These are phyloP conservation scores for Neopestalotiopsis sp. DNA, from an alignment of 2,329 filamentous ascomycete genomes.

Conservation along the genomic window DNA sequence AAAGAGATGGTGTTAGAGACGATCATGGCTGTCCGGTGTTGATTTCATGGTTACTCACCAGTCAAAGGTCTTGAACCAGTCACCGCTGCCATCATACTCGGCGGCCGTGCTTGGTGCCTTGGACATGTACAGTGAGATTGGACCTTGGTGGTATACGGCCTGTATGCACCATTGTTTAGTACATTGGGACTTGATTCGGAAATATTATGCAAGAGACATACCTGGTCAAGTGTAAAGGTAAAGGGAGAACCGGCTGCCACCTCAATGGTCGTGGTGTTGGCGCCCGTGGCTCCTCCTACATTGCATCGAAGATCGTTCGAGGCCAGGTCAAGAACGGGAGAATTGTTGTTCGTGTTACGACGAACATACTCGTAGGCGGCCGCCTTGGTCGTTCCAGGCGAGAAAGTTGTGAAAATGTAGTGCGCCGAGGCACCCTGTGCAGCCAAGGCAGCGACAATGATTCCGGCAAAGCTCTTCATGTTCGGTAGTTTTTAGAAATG, in stretches of 20 bases:
- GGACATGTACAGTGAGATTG: constrained; percentile 45
- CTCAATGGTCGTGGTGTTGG: constrained; percentile 38
- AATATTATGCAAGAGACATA: no score
- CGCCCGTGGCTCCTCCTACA: constrained; percentile 39
- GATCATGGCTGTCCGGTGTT: neutral
- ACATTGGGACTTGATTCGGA: no score
- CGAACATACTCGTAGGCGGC: constrained; percentile 44
- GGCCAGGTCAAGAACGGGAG: constrained; percentile 46
- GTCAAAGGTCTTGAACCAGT: constrained; percentile 48
- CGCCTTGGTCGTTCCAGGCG: constrained; percentile 37
- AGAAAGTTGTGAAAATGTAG: constrained; percentile 46
- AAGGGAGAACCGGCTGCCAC: constrained; percentile 44
- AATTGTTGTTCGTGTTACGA: constrained; percentile 53
- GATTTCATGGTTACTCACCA: constrained; percentile 29
- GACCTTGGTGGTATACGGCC: constrained; percentile 48
- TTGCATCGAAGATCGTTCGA: constrained; percentile 48
- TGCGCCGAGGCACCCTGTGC: constrained; percentile 40
- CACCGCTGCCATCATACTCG: constrained; percentile 44
- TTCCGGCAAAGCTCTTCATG: constrained; percentile 37
- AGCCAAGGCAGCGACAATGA: constrained; percentile 36
- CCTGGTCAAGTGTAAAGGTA: constrained; percentile 41
- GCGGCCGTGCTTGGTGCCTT: constrained; percentile 40
- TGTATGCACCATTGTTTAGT: no score
- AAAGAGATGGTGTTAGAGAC: neutral
- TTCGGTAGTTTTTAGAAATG: constrained; percentile 6